A percentile compares a stretch with the other conserved stretches of the same genome.
phyloP scores from a whole-genome alignment of 352 stramenopile species.

The Phytophthora palmivora region DNA sequence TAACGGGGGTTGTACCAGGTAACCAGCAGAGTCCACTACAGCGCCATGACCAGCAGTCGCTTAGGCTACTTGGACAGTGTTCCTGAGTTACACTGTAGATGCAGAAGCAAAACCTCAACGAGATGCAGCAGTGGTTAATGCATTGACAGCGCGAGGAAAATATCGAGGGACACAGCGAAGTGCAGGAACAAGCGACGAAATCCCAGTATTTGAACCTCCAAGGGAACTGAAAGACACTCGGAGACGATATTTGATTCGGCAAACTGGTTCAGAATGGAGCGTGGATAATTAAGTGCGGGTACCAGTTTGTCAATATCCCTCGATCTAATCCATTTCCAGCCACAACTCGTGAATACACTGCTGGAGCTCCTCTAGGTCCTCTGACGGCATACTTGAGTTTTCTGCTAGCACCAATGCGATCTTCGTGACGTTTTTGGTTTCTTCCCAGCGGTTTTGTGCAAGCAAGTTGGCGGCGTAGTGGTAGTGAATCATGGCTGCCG shows the following conservation, averaged over 20 bases:
- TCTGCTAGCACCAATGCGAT: constrained; percentile 31
- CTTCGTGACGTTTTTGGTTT: constrained; percentile 35
- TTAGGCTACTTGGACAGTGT: constrained; percentile 14
- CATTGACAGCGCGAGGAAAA: too few relatives aligned
- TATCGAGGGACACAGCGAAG: too few relatives aligned
- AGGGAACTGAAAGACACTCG: too few relatives aligned
- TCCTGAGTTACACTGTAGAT: too few relatives aligned
- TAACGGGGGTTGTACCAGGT: constrained; percentile 20
- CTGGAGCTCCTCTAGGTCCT: constrained; percentile 33
- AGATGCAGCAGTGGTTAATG: background rate
- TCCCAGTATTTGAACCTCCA: too few relatives aligned
- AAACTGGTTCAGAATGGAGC: too few relatives aligned
- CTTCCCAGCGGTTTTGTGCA: constrained; percentile 30
- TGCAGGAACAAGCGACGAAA: background rate
- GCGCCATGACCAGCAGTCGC: background rate
- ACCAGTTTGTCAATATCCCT: too few relatives aligned
- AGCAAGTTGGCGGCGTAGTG: constrained; percentile 38
- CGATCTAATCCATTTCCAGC: constrained; percentile 35
- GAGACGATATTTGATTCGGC: too few relatives aligned
- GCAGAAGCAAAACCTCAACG: constrained; percentile 8
- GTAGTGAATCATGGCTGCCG: constrained; percentile 38
- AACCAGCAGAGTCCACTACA: background rate
- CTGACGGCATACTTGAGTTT: constrained; percentile 33
- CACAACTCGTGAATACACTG: constrained; percentile 36
- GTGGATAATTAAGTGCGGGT: too few relatives aligned